Conservation (phyloP, 306 rosid genomes). For the Fragaria vesca region DNA sequence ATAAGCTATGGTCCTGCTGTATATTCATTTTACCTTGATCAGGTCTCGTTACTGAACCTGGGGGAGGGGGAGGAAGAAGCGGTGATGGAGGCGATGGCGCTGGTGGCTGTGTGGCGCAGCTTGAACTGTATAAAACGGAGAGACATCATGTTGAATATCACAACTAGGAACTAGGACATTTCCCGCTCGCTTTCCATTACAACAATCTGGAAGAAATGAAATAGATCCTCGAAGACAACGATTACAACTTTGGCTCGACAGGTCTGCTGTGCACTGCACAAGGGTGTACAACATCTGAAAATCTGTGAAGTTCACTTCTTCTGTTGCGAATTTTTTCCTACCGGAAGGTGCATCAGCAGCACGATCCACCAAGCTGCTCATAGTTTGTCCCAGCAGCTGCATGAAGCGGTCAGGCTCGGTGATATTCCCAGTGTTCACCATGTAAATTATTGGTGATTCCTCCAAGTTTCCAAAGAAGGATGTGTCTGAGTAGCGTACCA, state of each 20-base stretch:
- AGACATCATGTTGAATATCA: constrained; percentile 23
- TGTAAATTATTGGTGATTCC: fast-evolving
- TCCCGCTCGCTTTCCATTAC: constrained; percentile 12
- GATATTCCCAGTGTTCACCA: neutral
- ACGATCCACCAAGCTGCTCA: neutral
- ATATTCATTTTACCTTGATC: neutral
- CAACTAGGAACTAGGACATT: constrained; percentile 1
- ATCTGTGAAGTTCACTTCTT: neutral
- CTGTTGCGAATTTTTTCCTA: constrained; percentile 17
- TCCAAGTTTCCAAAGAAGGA: constrained; percentile 13
- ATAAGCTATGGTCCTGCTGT: neutral
- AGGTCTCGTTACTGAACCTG: neutral
- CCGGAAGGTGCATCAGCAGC: neutral
- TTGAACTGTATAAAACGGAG: neutral
- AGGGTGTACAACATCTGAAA: constrained; percentile 16
- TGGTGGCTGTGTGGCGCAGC: neutral
- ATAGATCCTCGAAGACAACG: constrained; percentile 8
- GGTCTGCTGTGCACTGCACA: constrained; percentile 37
- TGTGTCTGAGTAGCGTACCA: constrained; percentile 30
- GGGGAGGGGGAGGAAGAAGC: neutral
- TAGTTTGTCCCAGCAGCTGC: neutral
- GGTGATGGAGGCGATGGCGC: neutral
- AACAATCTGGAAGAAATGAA: neutral
- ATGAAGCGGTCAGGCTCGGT: constrained; percentile 3
- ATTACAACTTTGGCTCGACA: constrained; percentile 13